Evolutionary conservation across 305 asterid genomes (phyloP), one percentile per base, ranked within the genome.

Genomic region (Coffea humblotiana): DNA sequence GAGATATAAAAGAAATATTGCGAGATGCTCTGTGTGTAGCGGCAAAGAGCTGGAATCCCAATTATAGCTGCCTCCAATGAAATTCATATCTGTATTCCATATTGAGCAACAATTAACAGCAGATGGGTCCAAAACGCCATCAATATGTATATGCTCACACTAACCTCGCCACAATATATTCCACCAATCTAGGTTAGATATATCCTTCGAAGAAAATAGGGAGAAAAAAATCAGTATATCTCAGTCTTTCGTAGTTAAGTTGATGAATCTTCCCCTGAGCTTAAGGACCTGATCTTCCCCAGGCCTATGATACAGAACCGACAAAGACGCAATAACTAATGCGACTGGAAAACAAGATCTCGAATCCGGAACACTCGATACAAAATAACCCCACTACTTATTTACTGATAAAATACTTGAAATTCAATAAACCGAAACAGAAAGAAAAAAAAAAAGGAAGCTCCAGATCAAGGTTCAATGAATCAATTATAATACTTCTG

Each of bases 271-370:
- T 43, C 15, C 72, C 73, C 25, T 51, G 11, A 45, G 56, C 16
- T 61, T 11, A 61, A 60, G 27, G 25, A 21, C 65, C 56, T 70
- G 25, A 78, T 71, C 61, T 71, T 71, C 25, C n/a, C 49, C 54
- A 1, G 4, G 15, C 49, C 32, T 48, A 1, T 56, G 51, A 49
- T n/a, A 56, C 32, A 78, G 45, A 40, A 40, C n/a, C 37, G 47
- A 66, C 47, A 35, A 12, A 64, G 29, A 13, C 1, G 2, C 40
- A 64, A 10, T 13, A 64, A 12, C 61, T 43, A 63, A 76, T 25
- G 61, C 45, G 16, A 76, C 51, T 47, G 35, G 43, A 79, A 65
- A 52, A 75, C 54, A 54, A 27, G 40, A 80, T 80, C 83, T 75
- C 67, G 74, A 61, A 68, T 43, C 54, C 19, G 47, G 13, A 67